These are phyloP conservation scores for Thelephora aurantiotincta DNA, from an alignment of 768 basidiomycete species.

Conservation along the genomic window DNA sequence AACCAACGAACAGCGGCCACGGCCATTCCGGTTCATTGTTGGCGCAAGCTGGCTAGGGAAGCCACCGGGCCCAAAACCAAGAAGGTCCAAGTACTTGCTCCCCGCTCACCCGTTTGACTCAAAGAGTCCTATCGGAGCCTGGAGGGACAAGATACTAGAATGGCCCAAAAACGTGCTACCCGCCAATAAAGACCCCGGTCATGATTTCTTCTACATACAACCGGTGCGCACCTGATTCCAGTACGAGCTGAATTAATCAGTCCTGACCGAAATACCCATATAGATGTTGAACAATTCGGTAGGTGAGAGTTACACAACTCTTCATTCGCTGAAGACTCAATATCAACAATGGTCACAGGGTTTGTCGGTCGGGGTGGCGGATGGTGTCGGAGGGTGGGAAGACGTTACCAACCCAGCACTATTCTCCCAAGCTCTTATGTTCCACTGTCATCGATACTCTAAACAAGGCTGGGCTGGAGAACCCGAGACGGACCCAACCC, in stretches of 20 bases:
- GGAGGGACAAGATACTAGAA: slow-evolving; percentile 53
- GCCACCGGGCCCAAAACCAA: slow-evolving; percentile 25
- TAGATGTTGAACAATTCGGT: slow-evolving; percentile 76
- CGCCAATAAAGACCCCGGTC: slow-evolving; percentile 30
- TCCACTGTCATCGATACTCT: slow-evolving; percentile 63
- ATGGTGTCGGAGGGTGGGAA: slow-evolving; percentile 91
- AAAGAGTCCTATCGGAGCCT: slow-evolving; percentile 44
- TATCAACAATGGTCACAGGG: slow-evolving; percentile 29
- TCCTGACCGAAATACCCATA: slow-evolving; percentile 3
- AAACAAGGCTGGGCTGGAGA: slow-evolving; percentile 70
- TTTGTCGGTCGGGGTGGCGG: slow-evolving; percentile 71
- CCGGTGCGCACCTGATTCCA: slow-evolving; percentile 30
- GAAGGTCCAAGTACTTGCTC: slow-evolving; percentile 13
- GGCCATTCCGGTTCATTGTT: slow-evolving; percentile 60
- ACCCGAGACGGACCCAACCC: slow-evolving; percentile 65
- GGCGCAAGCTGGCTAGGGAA: slow-evolving; percentile 73
- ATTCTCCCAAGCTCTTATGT: slow-evolving; percentile 88
- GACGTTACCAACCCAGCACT: slow-evolving; percentile 74
- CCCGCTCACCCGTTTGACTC: slow-evolving; percentile 34
- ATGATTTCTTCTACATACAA: slow-evolving; percentile 56
- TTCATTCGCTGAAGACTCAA: slow-evolving; percentile 6
- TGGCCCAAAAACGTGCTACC: slow-evolving; percentile 22
- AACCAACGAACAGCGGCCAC: slow-evolving; percentile 15
- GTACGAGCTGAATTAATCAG: slow-evolving; percentile 1
- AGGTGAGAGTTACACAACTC: slow-evolving; percentile 20